Percentiles rank a stretch among this genome's conserved stretches.
Conservation (phyloP, 2,329 filamentous ascomycete species). For the Ophiocordyceps robertsii region DNA sequence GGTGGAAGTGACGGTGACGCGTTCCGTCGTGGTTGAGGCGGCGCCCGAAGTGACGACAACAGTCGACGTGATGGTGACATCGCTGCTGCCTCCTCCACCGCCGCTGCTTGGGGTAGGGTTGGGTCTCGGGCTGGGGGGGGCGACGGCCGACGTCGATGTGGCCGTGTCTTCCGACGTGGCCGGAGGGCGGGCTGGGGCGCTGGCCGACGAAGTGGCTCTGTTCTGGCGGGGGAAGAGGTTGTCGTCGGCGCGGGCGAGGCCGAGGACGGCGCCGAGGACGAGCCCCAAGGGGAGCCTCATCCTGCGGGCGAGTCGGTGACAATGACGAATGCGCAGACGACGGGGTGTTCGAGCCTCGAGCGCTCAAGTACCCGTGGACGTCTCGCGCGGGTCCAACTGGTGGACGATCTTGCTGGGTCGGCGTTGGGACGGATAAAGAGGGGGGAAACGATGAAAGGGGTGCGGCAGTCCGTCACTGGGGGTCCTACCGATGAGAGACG, state of each 20-base stretch:
- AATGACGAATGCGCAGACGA: not conserved
- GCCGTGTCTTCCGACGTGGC: too few relatives aligned
- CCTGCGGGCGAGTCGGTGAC: not conserved
- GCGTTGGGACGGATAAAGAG: too few relatives aligned
- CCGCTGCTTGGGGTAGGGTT: not conserved
- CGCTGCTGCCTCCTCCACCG: conserved; percentile 3
- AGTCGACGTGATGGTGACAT: conserved; percentile 16
- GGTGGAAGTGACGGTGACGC: conserved; percentile 6
- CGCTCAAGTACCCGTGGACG: too few relatives aligned
- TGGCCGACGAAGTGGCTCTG: not conserved
- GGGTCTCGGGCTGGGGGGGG: too few relatives aligned
- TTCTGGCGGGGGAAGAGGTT: conserved; percentile 5
- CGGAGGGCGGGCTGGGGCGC: not conserved
- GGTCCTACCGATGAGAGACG: too few relatives aligned
- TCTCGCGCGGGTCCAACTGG: too few relatives aligned
- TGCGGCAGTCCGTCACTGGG: too few relatives aligned
- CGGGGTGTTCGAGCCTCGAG: not conserved
- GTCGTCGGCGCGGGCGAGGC: conserved; percentile 5
- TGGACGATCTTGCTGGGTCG: too few relatives aligned
- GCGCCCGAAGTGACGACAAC: conserved; percentile 10
- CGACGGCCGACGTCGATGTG: too few relatives aligned
- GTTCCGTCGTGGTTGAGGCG: conserved; percentile 1
- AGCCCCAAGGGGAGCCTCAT: conserved; percentile 11
- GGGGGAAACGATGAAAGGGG: too few relatives aligned
- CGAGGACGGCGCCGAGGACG: conserved; percentile 10